Evolutionary conservation across 805 yeast genomes (phyloP), one percentile per base, ranked within the genome.

Genomic region (Wickerhamomyces alni): DNA sequence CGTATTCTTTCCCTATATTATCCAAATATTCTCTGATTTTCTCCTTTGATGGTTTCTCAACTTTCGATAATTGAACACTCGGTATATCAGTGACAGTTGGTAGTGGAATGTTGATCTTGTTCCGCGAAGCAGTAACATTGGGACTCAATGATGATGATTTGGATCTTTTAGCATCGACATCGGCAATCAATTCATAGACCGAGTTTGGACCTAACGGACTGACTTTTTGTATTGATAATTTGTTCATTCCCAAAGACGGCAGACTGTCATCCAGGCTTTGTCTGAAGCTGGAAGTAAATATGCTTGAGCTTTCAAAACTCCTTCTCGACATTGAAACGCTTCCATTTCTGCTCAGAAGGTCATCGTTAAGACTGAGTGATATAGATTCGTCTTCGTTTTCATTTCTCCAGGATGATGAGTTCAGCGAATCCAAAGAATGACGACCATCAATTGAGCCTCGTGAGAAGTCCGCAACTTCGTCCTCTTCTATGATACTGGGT

Each of bases 41-140:
- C 1, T 63, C 55, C 30, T 67, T 63, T 43, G 72, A 60, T 7
- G 72, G 68, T 36, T 65, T 68, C 17, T 66, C 66, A 4, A 80
- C 56, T 25, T 74, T 75, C 4, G 82, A 65, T 30, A 91, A 65
- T 35, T 73, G 77, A 10, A 87, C 81, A 18, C 82, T 87, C 0
- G 97, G 96, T 10, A 91, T 91, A 53, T 93, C 98, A 36, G 72
- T 70, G 2, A 74, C 67, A 0, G 96, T 82, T 0, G 99, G 98
- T 8, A 77, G 72, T 30, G 66, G 66, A 19, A 82, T 55, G 47
- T 71, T 72, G 25, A 74, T 58, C 9, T 70, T 70, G 0, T 77
- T 69, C 10, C 63, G 58, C 55, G 47, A 17, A 56, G 42, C 17
- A 49, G 13, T 58, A 40, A 48, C 54, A 48, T 51, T 51, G 39